Conservation (phyloP, 192 early-diverging fungal genomes). For the Phlyctochytrium planicorne region DNA sequence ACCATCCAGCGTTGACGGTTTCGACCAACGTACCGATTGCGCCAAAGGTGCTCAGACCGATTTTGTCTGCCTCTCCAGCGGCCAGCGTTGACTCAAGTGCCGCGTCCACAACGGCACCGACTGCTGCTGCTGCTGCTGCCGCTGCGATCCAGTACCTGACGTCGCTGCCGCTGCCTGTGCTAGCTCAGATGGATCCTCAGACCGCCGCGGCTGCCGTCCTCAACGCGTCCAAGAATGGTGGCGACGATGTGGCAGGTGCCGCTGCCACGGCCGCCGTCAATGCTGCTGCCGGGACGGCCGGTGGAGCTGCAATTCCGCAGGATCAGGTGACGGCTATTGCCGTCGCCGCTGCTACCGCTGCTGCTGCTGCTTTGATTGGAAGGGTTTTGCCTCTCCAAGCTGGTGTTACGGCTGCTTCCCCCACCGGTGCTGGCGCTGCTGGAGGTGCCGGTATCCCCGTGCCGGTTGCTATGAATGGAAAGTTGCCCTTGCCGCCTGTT, state of each 20-base stretch:
- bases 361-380: slow-evolving; percentile 3
- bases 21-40: too few species aligned
- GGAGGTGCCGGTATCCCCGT: background rate
- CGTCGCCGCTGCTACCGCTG: slow-evolving; percentile 1
- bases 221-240: too few species aligned
- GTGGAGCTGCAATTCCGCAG: background rate
- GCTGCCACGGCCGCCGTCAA: background rate
- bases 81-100: too few species aligned
- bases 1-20: too few species aligned
- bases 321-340: slow-evolving; percentile 7
- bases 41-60: too few species aligned
- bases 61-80: too few species aligned
- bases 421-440: background rate
- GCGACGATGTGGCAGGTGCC: slow-evolving; percentile 1
- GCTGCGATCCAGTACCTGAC: slow-evolving; percentile 1
- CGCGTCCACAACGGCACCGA: too few species aligned
- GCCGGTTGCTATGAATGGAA: background rate
- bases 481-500: background rate
- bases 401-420: background rate
- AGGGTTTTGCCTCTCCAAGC: background rate
- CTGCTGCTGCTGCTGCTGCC: background rate
- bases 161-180: background rate
- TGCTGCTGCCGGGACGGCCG: background rate
- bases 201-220: too few species aligned
- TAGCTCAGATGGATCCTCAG: background rate